Evolutionary conservation across 352 stramenopile genomes (phyloP), one percentile per base, ranked within the genome.

Genomic region (Pythium myriotylum): DNA sequence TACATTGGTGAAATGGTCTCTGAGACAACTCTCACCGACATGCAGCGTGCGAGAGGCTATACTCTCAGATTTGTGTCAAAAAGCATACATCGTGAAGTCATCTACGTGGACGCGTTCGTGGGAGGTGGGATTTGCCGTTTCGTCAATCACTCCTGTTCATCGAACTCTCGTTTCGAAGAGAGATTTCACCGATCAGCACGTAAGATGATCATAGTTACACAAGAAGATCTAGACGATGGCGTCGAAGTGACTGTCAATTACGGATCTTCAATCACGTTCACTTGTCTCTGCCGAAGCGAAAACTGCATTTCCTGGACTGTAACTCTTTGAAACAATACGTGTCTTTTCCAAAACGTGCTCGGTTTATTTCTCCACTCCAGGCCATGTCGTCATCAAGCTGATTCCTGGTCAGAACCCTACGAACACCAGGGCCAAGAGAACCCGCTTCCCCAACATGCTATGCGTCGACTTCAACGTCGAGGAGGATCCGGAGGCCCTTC

Each of bases 161-260:
- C 49, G 4, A 56, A 56, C 49, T 27, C 29, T 14, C 32, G 20
- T 14, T 56, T 56, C 33, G 49, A 56, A 5, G 49, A 56, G 32
- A 19, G 32, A 12, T 7, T 16, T 2, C 49, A 35, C 2, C 49
- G 49, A 17, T 23, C 32, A 1, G 45, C 49, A 19, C 14, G 49
- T 9, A 56, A 35, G 20, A 20, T 56, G 49, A 32, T 56, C 8
- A 20, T 56, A 29, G 19, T 35, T 2, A 46, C 26, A 10, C 32
- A 46, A 13, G 32, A 5, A 6, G 6, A 6, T 13, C 29, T 56
- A 6, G 20, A 2, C 16, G 32, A n/a, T 4, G 49, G 49, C 9
- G 49, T 33, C 1, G 49, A 56, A 20, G 33, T 56, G 0, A 56
- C 49, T 1, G 49, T 56, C 1, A 22, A 16, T 1, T 56, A 56